Evolutionary conservation across 2,329 filamentous ascomycete species (phyloP).

Genomic region (Colletotrichum limetticola): DNA sequence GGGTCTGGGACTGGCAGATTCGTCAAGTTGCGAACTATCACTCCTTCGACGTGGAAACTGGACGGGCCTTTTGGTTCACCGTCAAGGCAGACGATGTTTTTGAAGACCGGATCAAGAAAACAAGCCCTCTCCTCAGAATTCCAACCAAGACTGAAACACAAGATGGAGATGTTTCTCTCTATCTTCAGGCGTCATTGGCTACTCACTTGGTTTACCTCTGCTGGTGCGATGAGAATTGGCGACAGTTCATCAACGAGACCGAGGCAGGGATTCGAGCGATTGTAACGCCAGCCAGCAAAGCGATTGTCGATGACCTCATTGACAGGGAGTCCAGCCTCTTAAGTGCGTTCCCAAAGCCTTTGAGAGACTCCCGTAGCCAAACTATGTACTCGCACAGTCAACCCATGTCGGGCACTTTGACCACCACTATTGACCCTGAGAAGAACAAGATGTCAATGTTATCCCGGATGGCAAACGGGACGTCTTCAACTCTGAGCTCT

Average conservation of each 20-base stretch:
- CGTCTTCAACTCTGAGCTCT: not conserved
- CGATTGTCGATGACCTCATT: not conserved
- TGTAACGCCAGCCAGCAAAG: not conserved
- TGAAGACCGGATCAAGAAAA: rapidly evolving
- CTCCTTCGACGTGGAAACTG: not conserved
- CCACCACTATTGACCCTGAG: not conserved
- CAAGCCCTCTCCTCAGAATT: not conserved
- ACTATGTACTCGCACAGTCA: not conserved
- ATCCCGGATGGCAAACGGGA: not conserved
- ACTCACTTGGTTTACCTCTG: not conserved
- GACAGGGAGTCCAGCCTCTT: not conserved
- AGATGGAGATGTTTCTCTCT: not conserved
- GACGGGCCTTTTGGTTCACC: not conserved
- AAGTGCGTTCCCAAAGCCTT: not conserved
- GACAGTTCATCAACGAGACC: constrained; percentile 9
- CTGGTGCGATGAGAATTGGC: constrained; percentile 21
- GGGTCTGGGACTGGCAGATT: not conserved
- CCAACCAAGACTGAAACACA: not conserved
- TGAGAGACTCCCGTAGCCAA: not conserved
- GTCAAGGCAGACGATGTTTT: not conserved
- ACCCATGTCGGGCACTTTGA: not conserved
- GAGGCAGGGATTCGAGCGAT: not conserved
- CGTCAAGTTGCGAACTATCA: constrained; percentile 9
- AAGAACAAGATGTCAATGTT: not conserved
- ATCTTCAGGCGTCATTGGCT: not conserved